phyloP scores from a whole-genome alignment of 2,329 filamentous ascomycete genomes.

The Karstenula rhodostoma region DNA sequence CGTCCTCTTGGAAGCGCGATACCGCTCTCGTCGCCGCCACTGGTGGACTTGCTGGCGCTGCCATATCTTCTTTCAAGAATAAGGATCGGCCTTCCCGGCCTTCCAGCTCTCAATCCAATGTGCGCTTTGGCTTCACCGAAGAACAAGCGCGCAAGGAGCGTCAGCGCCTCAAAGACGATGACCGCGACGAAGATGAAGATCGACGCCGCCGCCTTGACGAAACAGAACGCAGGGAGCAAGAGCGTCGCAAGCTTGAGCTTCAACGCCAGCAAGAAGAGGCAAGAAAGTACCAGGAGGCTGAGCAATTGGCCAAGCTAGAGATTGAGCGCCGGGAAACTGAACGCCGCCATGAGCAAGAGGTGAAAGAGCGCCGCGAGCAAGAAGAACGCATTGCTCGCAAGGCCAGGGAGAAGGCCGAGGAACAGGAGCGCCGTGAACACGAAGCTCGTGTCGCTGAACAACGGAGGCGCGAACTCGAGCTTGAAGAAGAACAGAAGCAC shows the following conservation, averaged over 20 bases:
- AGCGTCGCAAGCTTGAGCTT: constrained; percentile 34
- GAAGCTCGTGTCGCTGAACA: constrained; percentile 33
- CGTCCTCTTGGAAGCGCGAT: constrained; percentile 50
- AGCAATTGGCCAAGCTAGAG: constrained; percentile 26
- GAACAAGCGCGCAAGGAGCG: constrained; percentile 60
- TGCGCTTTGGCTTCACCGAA: constrained; percentile 66
- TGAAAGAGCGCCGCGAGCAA: constrained; percentile 24
- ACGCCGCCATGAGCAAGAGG: constrained; percentile 27
- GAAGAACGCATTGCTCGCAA: constrained; percentile 9
- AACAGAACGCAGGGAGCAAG: constrained; percentile 35
- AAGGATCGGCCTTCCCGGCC: constrained; percentile 35
- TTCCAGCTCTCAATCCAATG: constrained; percentile 52
- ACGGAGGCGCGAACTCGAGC: constrained; percentile 29
- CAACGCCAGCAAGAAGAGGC: constrained; percentile 41
- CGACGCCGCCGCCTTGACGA: constrained; percentile 32
- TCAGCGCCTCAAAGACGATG: constrained; percentile 46
- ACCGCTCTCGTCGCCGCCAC: constrained; percentile 54
- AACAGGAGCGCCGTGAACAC: constrained; percentile 28
- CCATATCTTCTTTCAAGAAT: constrained; percentile 43
- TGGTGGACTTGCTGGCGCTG: constrained; percentile 54
- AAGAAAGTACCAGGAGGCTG: constrained; percentile 37
- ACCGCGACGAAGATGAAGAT: constrained; percentile 36
- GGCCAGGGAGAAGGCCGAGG: constrained; percentile 19
- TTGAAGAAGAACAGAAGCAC: constrained; percentile 43
- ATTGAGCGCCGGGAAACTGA: constrained; percentile 34